Conservation (phyloP, 1,284 basidiomycete species). For the Sporisorium scitamineum region DNA sequence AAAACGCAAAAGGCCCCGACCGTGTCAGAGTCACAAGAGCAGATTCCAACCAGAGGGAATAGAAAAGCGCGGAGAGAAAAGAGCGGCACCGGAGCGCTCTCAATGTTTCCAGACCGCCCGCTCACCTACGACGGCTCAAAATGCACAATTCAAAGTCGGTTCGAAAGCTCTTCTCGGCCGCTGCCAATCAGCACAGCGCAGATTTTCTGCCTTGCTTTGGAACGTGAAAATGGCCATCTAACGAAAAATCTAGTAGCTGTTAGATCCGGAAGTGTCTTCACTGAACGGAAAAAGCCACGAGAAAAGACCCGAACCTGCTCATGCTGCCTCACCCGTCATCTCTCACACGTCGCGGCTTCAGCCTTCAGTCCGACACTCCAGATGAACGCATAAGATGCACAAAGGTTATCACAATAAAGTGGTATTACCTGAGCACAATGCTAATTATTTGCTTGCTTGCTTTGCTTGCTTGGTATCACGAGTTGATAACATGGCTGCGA, state of each 20-base stretch:
- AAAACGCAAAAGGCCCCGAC: slow-evolving; percentile 3
- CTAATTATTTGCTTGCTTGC: background rate
- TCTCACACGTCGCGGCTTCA: too few relatives aligned
- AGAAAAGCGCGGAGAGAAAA: background rate
- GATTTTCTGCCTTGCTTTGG: background rate
- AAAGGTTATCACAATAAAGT: background rate
- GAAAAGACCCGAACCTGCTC: too few relatives aligned
- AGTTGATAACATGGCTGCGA: slow-evolving; percentile 52
- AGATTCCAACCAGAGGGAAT: background rate
- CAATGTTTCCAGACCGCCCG: background rate
- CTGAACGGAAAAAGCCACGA: too few relatives aligned
- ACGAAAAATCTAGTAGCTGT: background rate
- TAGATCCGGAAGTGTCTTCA: too few relatives aligned
- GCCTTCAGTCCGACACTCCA: too few relatives aligned
- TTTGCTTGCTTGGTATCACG: slow-evolving; percentile 9
- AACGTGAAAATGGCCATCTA: background rate
- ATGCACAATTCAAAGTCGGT: slow-evolving; percentile 12
- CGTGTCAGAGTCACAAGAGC: slow-evolving; percentile 44
- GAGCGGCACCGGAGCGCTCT: background rate
- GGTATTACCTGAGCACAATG: background rate
- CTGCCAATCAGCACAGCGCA: background rate
- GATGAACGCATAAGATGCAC: background rate
- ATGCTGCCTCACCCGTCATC: too few relatives aligned
- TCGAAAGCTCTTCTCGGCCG: background rate
- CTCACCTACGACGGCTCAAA: slow-evolving; percentile 14